Evolutionary conservation across 129 eudicot genomes (phyloP), one percentile per base, ranked within the genome.

Genomic region (Flaveria linearis): DNA sequence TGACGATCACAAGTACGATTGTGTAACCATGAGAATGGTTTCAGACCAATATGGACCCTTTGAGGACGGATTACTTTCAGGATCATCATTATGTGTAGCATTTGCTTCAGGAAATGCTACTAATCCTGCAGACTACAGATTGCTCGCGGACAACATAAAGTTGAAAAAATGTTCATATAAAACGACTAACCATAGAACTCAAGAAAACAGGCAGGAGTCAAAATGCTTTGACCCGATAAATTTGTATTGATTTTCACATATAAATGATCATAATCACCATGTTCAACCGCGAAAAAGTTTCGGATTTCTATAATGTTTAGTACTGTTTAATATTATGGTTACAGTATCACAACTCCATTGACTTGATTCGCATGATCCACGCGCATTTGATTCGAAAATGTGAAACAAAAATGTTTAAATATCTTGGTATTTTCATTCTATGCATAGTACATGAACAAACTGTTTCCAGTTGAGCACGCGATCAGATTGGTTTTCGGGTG

Each of bases 381-480:
- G 18, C 52, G 22, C 72, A 64, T 76, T 64, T 76, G 47, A 56
- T 74, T 79, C 2, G 50, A 72, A 72, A 64, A 63, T 79, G n/a
- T 50, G 67, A 17, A 79, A 13, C 33, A 18, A 16, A 52, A 78
- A 78, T 22, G 76, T 14, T 70, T 12, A 39, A 41, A 10, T 23
- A 25, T 51, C 39, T 80, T 22, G n/a, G 17, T 72, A 30, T 12
- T 26, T 36, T 28, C 22, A 77, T 62, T 55, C 57, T 80, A 84
- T 16, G 97, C 91, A 78, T 76, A 71, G 75, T 84, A 83, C 91
- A 88, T 72, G 75, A 78, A 81, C 84, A 91, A 84, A 76, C 88
- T 91, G 81, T 69, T 85, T 74, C 86, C 90, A 22, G 87, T 57
- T 30, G 91, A 87, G 69, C 94, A 91, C 53, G 97, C 94, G 50